Conservation (phyloP, 371 early-diverging fungal genomes). For the Rhizomucor miehei region DNA sequence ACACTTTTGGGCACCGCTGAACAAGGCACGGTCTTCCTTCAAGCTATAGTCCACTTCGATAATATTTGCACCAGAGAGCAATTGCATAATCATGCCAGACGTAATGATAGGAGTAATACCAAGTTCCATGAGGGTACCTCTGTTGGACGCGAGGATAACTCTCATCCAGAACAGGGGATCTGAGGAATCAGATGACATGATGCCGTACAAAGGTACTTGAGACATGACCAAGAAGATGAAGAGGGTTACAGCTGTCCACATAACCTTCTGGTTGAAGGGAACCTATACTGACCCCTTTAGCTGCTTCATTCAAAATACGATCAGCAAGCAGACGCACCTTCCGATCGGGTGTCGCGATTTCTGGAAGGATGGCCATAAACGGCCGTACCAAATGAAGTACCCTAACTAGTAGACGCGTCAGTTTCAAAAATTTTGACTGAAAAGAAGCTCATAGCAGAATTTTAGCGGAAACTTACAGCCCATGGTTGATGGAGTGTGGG, state of each 20-base stretch:
- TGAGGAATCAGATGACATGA: conserved; percentile 96
- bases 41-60: conserved; percentile 98
- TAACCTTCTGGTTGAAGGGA: conserved; percentile 96
- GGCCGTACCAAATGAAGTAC: conserved; percentile 97
- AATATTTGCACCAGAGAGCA: conserved; percentile 94
- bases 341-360: conserved; percentile 94
- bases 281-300: conserved; percentile 52
- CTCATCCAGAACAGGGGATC: conserved; percentile 99
- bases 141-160: conserved; percentile 98
- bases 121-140: conserved; percentile 99
- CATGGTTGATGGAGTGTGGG: conserved; percentile 9
- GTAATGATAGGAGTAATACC: conserved; percentile 99
- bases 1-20: conserved; percentile 98
- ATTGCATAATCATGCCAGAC: conserved; percentile 99
- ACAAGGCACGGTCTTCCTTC: conserved; percentile 98
- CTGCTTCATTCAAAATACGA: background rate
- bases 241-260: conserved; percentile 99
- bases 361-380: conserved; percentile 98
- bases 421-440: too few species aligned
- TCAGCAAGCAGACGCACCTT: conserved; percentile 65
- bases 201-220: conserved; percentile 99
- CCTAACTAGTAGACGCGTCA: conserved; percentile 63
- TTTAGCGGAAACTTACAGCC: conserved; percentile 11
- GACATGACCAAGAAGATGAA: conserved; percentile 99
- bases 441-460: too few species aligned